These are phyloP conservation scores for Heteromeles arbutifolia DNA, from an alignment of 306 rosid species.

Conservation along the genomic window DNA sequence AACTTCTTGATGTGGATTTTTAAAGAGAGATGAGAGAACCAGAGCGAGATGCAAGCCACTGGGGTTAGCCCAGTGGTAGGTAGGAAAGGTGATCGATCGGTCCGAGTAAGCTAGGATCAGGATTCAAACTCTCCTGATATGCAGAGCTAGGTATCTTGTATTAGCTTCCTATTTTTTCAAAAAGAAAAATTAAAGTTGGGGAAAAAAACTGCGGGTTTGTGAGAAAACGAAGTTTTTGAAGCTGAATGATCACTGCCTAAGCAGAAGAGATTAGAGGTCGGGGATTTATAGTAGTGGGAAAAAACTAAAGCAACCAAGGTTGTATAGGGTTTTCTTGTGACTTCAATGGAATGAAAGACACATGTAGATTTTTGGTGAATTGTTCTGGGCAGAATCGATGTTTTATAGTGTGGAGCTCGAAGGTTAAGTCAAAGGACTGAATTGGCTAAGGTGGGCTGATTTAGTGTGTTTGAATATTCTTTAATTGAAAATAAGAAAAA, in stretches of 20 bases:
- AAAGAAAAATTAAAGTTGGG: background rate
- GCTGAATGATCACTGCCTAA: background rate
- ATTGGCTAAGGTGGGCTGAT: background rate
- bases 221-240: background rate
- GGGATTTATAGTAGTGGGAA: slow-evolving; percentile 5
- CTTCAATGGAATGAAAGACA: background rate
- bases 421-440: slow-evolving; percentile 12
- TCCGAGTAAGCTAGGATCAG: no score
- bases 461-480: background rate
- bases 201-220: background rate
- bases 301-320: background rate
- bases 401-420: background rate
- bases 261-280: background rate
- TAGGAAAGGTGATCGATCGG: background rate
- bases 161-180: background rate
- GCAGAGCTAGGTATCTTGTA: background rate
- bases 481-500: background rate
- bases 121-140: background rate
- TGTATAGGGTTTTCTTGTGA: background rate
- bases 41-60: background rate
- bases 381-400: background rate
- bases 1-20: background rate
- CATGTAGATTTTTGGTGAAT: background rate
- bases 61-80: background rate
- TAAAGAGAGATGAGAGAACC: background rate